Percentiles rank a stretch among this genome's conserved stretches.
These are phyloP conservation scores for Leccinum pallidistipes DNA, from an alignment of 1,284 basidiomycete species.

Conservation along the genomic window DNA sequence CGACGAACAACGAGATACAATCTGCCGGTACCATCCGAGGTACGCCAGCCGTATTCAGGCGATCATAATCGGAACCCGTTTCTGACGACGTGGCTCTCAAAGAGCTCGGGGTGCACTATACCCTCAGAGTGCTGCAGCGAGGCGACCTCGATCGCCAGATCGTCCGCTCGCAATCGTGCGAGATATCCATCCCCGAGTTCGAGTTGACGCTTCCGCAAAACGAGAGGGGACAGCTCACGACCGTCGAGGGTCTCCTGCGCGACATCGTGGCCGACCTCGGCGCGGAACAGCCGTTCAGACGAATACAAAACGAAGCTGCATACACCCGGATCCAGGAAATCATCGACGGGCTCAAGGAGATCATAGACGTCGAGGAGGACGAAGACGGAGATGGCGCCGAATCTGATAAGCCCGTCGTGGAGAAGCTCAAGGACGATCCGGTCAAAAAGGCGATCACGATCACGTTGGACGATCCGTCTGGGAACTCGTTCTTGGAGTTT, in stretches of 20 bases:
- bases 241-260: constrained; percentile 89
- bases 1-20: constrained; percentile 93
- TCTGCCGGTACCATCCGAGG: constrained; percentile 88
- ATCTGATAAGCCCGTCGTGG: constrained; percentile 24
- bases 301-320: constrained; percentile 77
- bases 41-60: constrained; percentile 38
- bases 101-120: constrained; percentile 78
- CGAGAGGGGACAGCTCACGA: constrained; percentile 90
- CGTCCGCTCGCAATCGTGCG: constrained; percentile 86
- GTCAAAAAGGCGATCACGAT: constrained; percentile 78
- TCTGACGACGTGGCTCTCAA: background rate
- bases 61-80: background rate
- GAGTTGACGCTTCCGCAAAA: constrained; percentile 87
- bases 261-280: constrained; percentile 85
- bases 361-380: constrained; percentile 62
- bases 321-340: constrained; percentile 81
- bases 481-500: constrained; percentile 95
- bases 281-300: constrained; percentile 84
- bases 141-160: constrained; percentile 91
- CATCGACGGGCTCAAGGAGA: constrained; percentile 64
- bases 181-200: constrained; percentile 84
- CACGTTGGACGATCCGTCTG: constrained; percentile 89
- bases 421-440: constrained; percentile 41
- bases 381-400: constrained; percentile 25
- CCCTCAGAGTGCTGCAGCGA: constrained; percentile 74